Base-by-base conservation (phyloP, 441 rosid species). In the Jatropha multifida region DNA sequence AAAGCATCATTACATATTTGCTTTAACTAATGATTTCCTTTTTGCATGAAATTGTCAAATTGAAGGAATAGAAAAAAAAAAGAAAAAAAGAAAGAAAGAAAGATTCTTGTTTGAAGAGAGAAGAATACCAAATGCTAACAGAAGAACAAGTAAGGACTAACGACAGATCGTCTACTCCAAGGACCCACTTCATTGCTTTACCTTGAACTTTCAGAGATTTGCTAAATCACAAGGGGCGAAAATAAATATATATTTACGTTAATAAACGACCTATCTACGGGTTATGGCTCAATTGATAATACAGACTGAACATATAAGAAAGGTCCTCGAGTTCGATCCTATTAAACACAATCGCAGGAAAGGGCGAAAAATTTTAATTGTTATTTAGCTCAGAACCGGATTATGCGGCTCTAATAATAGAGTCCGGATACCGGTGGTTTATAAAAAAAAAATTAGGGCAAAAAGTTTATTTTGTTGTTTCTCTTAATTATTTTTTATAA, bases 1-100 rank as follows among this genome's bases (percentile, higher is more conserved):
- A 54, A 55, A 80, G 80, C 74, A 82, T 82, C 56, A 82, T 78
- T 73, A 68, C 69, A 67, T 54, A 5, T 71, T 41, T 63, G 76
- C 65, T 72, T 60, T 69, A 40, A 23, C 75, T 68, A 55, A 69
- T 18, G 0, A 12, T 56, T 40, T 26, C 13, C 74, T 60, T 69
- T 76, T 64, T 58, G 67, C 44, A 63, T 37, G 67, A 37, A 37
- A 37, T 14, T 32, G 44, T 2, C 65, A 61, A 61, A 12, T 6
- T 1, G 62, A 58, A 18, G 1, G 46, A 42, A 42, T 42, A 42
- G 8, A 2, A 52, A 5, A 52, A 52, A 51, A 51, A 15, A 51
- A 51, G 55, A 51, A 14, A 51, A 51, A 14, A 51, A 51, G n/a
- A n/a, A n/a, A n/a, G n/a, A 52, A 17, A 15, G 56, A 14, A 18